Base-by-base conservation (phyloP, 1,139 yeast species). In the Sugiyamaella paludigena region DNA sequence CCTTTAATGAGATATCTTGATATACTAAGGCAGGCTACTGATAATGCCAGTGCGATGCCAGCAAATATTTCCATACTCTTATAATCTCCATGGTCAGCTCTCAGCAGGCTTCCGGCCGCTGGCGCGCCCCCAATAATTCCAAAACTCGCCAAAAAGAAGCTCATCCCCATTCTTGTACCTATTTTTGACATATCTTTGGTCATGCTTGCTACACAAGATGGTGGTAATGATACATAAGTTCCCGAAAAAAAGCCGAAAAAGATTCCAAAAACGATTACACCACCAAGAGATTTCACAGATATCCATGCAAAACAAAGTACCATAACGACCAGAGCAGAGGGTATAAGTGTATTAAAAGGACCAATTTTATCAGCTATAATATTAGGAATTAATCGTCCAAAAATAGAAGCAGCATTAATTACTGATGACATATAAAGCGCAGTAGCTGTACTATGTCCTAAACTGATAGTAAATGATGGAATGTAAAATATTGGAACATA, bases 91-190 rank as follows among this genome's bases (percentile, higher is more conserved):
- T 53, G 45, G 37, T 48, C 46, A n/a, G 50, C 31, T 12, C 41
- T 48, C 30, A 58, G 40, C 31, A 78, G 68, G 6, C 77, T 79
- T 40, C 83, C 81, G 1, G 78, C 75, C 26, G 78, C 67, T 19
- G 83, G 83, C 48, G 79, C 69, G 1, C 79, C 74, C 1, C 74
- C 68, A 36, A 83, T 67, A 11, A 80, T 72, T 33, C 81, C 79
- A 56, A 82, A 74, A 5, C 63, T 58, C 2, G 83, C 73, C 48
- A 81, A 77, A 31, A 79, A 69, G 57, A 80, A 80, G 56, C 80
- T 78, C 67, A 81, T 73, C 0, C 87, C 83, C 59, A 80, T 79
- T 26, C 85, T 74, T 51, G 78, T 57, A 3, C 68, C 68, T 2
- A 64, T 52, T 7, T 56, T 45, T 9, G 59, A 47, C 38, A 65